Evolutionary conservation across 2,329 filamentous ascomycete species (phyloP).

Genomic region (Pseudocercospora cruenta): DNA sequence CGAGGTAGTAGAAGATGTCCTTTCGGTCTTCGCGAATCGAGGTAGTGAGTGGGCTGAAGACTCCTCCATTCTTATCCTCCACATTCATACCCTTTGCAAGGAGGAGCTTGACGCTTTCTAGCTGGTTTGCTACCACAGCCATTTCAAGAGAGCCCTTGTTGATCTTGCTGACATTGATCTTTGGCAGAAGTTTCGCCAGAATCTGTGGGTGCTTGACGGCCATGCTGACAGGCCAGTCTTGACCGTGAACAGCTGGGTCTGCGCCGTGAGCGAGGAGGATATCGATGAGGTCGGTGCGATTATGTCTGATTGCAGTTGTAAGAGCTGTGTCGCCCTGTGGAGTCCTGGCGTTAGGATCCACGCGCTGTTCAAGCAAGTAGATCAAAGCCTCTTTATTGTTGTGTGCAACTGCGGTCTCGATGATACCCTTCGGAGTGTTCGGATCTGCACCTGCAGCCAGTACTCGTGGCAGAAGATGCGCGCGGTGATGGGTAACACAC

Average conservation of each 20-base stretch:
- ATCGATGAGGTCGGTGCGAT: conserved; percentile 63
- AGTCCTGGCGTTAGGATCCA: conserved; percentile 63
- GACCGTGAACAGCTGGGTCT: conserved; percentile 64
- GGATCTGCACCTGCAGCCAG: conserved; percentile 65
- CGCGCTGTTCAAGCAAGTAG: conserved; percentile 63
- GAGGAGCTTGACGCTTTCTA: conserved; percentile 69
- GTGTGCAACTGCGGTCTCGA: conserved; percentile 65
- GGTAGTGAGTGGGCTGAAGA: conserved; percentile 71
- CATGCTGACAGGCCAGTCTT: conserved; percentile 74
- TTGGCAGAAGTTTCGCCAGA: conserved; percentile 61
- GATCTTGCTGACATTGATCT: conserved; percentile 61
- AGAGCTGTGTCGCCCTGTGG: conserved; percentile 62
- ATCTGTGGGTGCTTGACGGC: conserved; percentile 65
- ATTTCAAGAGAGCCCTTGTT: conserved; percentile 70
- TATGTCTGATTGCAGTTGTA: conserved; percentile 67
- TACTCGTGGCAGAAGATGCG: conserved; percentile 63
- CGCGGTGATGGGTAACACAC: conserved; percentile 67
- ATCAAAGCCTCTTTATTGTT: conserved; percentile 65
- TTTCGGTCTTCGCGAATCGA: conserved; percentile 66
- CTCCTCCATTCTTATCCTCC: conserved; percentile 72
- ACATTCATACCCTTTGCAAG: conserved; percentile 67
- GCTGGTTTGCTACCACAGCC: conserved; percentile 67
- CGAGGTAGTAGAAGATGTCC: conserved; percentile 64
- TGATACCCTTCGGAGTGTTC: conserved; percentile 64
- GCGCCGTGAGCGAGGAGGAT: conserved; percentile 62